Evolutionary conservation across 176 grass and related monocot species (phyloP), one percentile per base, ranked within the genome.

Genomic region (bread wheat (Triticum aestivum)): DNA sequence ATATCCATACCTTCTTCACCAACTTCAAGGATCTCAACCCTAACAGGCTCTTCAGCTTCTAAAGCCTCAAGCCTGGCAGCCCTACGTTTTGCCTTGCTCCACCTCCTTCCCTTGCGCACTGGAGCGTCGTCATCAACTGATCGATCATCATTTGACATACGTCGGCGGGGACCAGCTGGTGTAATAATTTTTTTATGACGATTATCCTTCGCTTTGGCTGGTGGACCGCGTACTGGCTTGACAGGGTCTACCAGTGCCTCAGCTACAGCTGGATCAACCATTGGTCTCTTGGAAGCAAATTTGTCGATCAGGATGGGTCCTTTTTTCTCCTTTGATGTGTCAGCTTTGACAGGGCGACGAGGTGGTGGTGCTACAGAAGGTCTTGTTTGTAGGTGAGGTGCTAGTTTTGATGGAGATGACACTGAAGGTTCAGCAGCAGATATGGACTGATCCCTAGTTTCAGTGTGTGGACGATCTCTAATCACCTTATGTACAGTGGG

Each of bases 11-110:
- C 96, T 65, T 95, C 96, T 79, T 94, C 90, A 54, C 91, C 91
- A 64, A 98, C 93, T 88, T 98, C 96, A 88, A 98, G 93, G 54
- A 98, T 98, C 82, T 98, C 96, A 6, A 93, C 96, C 90, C 87
- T 98, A 66, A 98, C 81, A 14, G 96, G 93, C 76, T 94, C 92
- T 83, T 88, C 92, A 87, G 78, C 95, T 88, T 93, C 87, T 71
- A 88, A 87, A 58, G 90, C 93, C 86, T 95, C 74, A 61, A 91
- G 86, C 79, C 88, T 94, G 52, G 90, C 93, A 84, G 87, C 96
- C 79, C 87, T 86, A 74, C 91, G 93, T 64, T 91, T 95, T 61
- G 93, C 90, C 86, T 95, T 90, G 75, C 77, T 94, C 96, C 91
- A 94, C 75, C 93, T 95, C 69, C 93, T 98, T 75, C 96, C 90